phyloP scores from a whole-genome alignment of 106 monocot species.

The Dioscorea alata region DNA sequence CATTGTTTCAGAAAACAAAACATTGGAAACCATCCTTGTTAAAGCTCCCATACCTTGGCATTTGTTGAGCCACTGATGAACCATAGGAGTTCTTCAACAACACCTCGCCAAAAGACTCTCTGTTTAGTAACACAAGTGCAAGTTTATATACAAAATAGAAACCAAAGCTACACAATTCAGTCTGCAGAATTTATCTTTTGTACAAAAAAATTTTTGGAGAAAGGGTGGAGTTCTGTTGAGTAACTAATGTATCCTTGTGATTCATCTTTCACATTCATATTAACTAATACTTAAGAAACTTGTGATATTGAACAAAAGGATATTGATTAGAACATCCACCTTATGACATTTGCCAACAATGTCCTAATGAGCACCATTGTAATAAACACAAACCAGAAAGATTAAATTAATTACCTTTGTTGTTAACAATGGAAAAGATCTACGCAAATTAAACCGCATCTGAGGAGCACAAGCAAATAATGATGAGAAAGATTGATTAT shows the following conservation, averaged over 20 bases:
- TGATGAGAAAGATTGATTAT: not conserved
- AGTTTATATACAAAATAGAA: not conserved
- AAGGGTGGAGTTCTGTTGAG: too few relatives aligned
- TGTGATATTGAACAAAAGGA: too few relatives aligned
- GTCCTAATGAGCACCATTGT: too few relatives aligned
- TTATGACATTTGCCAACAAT: too few relatives aligned
- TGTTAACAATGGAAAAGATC: conserved; percentile 84
- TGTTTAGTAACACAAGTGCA: conserved; percentile 1
- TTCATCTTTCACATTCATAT: too few relatives aligned
- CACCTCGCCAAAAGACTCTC: conserved; percentile 96
- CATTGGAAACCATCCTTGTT: not conserved
- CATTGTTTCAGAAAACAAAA: not conserved
- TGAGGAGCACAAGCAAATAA: conserved; percentile 17
- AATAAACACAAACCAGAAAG: too few relatives aligned
- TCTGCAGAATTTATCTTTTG: too few relatives aligned
- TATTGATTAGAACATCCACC: too few relatives aligned
- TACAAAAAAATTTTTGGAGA: too few relatives aligned
- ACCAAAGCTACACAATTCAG: not conserved
- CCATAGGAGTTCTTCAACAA: conserved; percentile 98
- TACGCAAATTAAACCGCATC: conserved; percentile 97
- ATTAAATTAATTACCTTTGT: conserved; percentile 64
- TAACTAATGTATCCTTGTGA: too few relatives aligned
- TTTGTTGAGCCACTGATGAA: conserved; percentile 99
- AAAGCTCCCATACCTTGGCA: conserved; percentile 54
- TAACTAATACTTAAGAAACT: too few relatives aligned